Base-by-base conservation (phyloP, 2,329 filamentous ascomycete genomes). In the Stagonosporopsis chrysanthemi region DNA sequence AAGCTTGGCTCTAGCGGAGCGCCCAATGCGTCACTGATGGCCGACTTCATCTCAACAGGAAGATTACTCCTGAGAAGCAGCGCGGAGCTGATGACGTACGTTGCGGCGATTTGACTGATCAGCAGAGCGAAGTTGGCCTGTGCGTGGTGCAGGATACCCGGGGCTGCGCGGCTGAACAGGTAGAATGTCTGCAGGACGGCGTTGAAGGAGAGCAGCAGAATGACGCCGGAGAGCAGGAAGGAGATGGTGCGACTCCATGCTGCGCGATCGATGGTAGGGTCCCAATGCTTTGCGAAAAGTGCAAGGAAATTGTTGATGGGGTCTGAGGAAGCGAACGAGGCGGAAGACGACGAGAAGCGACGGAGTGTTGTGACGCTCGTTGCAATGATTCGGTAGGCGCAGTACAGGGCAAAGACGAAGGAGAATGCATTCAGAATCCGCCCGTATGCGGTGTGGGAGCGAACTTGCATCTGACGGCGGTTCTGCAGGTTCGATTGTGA, bases 171-270 rank as follows among this genome's bases (percentile, higher is more conserved):
- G 3, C 89, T 86, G 70, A 96, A 91, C 52, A 96, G 83, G 64
- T 89, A 88, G 67, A 94, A 90, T 0, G 92, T 96, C 73, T 95
- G 91, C n/a, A 93, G 81, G 17, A 91, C 91, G 55, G 88, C 90
- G 75, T 89, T 91, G 76, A 92, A 92, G 52, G 89, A 91, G 2
- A 90, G 88, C 15, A 91, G 82, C 23, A 96, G 87, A 73, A 96
- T 95, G 46, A 93, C 86, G 17, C 91, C 92, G 7, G 89, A 91
- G 4, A 96, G 83, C 22, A 92, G 80, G 76, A 96, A 96, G 57
- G 89, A 92, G 63, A 96, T 93, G 70, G 92, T 90, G 28, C 91
- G 88, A 22, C 90, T 88, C 91, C 91, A 96, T 9, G 90, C 90
- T 11, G 87, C 84, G 69, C 92, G 90, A 77, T 96, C 90, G 24